Evolutionary conservation across 73 alveolate species (phyloP).

Genomic region (Tetrahymena malaccensis): DNA sequence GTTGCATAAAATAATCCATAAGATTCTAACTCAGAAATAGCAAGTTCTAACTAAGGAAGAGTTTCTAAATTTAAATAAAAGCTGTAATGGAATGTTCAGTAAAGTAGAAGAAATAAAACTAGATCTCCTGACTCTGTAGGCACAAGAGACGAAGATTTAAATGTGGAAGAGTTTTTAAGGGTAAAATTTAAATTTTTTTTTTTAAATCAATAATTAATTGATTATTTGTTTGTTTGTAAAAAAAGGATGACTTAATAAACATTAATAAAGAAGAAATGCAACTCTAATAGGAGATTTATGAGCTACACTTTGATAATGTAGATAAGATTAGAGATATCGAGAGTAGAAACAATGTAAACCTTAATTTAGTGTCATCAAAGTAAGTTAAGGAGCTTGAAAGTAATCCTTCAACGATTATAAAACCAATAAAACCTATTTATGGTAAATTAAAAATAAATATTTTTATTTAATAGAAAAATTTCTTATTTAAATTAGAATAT

Average conservation of each 20-base stretch:
- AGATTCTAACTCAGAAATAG: neutral
- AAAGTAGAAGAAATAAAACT: neutral
- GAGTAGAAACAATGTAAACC: neutral
- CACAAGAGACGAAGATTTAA: neutral
- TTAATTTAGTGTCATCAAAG: neutral
- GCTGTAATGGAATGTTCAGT: neutral
- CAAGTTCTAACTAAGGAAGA: neutral
- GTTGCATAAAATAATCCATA: neutral
- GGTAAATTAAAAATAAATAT: neutral
- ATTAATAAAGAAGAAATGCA: neutral
- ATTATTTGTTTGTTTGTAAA: too few relatives aligned
- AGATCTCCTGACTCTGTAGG: neutral
- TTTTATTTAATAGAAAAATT: too few relatives aligned
- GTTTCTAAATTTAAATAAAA: neutral
- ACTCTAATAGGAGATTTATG: neutral
- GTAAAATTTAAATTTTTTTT: neutral
- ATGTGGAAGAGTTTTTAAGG: neutral
- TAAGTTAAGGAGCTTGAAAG: neutral
- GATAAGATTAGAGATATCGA: neutral
- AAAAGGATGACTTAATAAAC: neutral
- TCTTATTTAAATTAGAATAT: neutral
- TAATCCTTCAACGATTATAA: neutral
- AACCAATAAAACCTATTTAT: neutral
- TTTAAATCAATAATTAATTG: neutral
- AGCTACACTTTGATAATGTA: neutral